phyloP scores from a whole-genome alignment of 148 eudicot genomes.

The Rheum nobile region DNA sequence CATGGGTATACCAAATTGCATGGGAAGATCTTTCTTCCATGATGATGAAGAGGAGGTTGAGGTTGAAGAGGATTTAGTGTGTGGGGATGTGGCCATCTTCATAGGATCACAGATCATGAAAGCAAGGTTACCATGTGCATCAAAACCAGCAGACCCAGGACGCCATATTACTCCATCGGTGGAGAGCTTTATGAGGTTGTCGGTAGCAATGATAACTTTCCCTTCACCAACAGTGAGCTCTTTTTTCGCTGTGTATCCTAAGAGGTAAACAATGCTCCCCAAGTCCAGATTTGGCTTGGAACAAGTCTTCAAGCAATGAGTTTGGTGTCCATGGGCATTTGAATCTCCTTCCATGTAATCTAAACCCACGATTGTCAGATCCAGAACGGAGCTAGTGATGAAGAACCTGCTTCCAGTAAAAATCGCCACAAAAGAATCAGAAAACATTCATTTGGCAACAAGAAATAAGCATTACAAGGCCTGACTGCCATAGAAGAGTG shows the following conservation, averaged over 20 bases:
- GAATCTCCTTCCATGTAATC: conserved; percentile 77
- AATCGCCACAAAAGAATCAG: not conserved
- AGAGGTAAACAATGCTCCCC: conserved; percentile 63
- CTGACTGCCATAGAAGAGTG: not conserved
- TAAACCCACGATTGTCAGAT: conserved; percentile 83
- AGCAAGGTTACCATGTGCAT: conserved; percentile 81
- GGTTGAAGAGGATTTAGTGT: conserved; percentile 54
- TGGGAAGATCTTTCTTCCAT: conserved; percentile 60
- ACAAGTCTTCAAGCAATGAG: conserved; percentile 66
- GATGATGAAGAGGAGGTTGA: conserved; percentile 72
- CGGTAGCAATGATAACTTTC: conserved; percentile 90
- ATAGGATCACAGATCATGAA: conserved; percentile 97
- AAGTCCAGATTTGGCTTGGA: conserved; percentile 68
- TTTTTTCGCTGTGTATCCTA: conserved; percentile 58
- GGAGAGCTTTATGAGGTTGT: conserved; percentile 84
- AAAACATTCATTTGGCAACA: not conserved
- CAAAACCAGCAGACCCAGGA: conserved; percentile 95
- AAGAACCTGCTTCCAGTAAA: conserved; percentile 51
- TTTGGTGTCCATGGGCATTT: conserved; percentile 45
- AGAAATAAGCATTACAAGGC: not conserved
- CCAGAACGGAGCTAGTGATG: conserved; percentile 90
- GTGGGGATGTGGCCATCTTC: conserved; percentile 88
- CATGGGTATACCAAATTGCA: conserved; percentile 93
- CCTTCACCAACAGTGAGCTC: conserved; percentile 82
- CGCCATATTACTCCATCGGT: conserved; percentile 68